Base-by-base conservation (phyloP, 2,329 filamentous ascomycete genomes). In the Fusarium bulbicola region DNA sequence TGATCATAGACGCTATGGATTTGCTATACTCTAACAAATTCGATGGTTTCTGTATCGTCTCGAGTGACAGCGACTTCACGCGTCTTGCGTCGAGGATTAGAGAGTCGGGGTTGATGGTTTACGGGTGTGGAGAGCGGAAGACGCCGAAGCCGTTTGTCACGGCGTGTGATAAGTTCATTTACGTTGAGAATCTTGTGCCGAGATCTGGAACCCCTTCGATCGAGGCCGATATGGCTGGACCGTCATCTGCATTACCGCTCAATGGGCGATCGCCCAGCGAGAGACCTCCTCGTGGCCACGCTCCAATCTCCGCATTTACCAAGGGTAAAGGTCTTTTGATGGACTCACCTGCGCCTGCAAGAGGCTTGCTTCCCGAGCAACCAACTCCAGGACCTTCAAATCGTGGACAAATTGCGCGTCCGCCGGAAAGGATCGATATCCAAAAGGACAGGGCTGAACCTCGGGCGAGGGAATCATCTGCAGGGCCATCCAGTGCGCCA, bases 1-100 rank as follows among this genome's bases (percentile, higher is more conserved):
- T 82, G 80, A 76, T 82, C 5, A 82, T 82, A 40, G 81, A 82
- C 46, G 81, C 81, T 36, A 82, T 82, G 81, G 81, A 82, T 61
- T 72, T 82, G 16, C 62, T 82, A 3, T 81, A 82, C 50, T 72
- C 80, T 0, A 73, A 76, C 42, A 75, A 74, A 9, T 81, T 81
- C 37, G 76, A 79, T 40, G 80, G 79, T 21, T 82, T 82, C 58
- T 81, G 80, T 10, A 69, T 81, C 40, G 75, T 82, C 4, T 81
- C 80, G 0, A 82, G 79, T 59, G 79, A 82, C 57, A 82, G 80
- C 62, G 81, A 82, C 66, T 82, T 82, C 24, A 82, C 80, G 8
- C 74, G 80, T 1, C 74, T 82, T 2, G 81, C 81, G 3, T 77
- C 78, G 1, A 73, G 81, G 2, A 82, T 82, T 36, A 77, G 81